Conservation (phyloP, 148 eudicot genomes). For the Dianthus caryophyllus region DNA sequence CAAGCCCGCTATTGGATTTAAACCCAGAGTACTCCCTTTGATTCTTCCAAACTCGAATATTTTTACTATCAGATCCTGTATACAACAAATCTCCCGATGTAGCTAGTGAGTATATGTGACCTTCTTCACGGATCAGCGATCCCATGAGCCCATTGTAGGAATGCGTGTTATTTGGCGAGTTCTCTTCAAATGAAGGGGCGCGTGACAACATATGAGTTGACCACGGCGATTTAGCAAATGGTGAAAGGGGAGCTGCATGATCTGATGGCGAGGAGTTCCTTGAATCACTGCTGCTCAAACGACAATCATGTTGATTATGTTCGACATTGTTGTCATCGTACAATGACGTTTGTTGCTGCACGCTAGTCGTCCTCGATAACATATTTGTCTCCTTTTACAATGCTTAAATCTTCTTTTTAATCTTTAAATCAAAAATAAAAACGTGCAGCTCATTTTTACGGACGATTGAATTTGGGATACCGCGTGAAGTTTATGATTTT, state of each 20-base stretch:
- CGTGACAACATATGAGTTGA: slow-evolving; percentile 30
- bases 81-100: slow-evolving; percentile 59
- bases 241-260: slow-evolving; percentile 26
- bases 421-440: neutral
- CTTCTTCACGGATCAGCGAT: slow-evolving; percentile 78
- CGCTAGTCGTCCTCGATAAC: slow-evolving; percentile 16
- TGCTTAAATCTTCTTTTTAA: neutral
- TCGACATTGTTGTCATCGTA: neutral
- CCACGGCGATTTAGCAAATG: slow-evolving; percentile 58
- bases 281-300: slow-evolving; percentile 7
- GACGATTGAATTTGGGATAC: neutral
- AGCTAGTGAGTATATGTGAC: slow-evolving; percentile 73
- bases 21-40: slow-evolving; percentile 70
- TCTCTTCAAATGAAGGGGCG: neutral
- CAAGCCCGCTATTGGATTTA: slow-evolving; percentile 68
- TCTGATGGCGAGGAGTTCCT: slow-evolving; percentile 21
- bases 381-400: neutral
- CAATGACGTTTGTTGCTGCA: neutral
- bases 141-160: slow-evolving; percentile 62
- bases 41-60: slow-evolving; percentile 75
- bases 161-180: neutral
- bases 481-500: neutral
- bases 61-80: slow-evolving; percentile 79
- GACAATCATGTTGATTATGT: slow-evolving; percentile 13
- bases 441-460: neutral